Conservation (phyloP, 768 basidiomycete species). For the Boletus speciosus region DNA sequence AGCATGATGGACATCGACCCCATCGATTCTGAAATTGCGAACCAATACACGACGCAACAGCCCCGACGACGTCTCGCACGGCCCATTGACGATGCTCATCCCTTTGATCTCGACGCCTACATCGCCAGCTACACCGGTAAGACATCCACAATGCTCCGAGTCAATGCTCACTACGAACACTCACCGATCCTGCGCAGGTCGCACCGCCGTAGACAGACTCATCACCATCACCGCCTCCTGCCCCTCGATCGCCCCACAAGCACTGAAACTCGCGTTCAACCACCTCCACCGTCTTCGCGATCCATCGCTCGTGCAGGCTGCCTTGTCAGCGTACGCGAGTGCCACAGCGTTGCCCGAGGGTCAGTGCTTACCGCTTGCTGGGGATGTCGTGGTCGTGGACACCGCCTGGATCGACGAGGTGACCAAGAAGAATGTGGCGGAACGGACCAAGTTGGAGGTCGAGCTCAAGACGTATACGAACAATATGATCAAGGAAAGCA, state of each 20-base stretch:
- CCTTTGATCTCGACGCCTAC: conserved; percentile 84
- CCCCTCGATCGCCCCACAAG: conserved; percentile 69
- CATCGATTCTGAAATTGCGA: conserved; percentile 25
- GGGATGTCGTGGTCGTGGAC: conserved; percentile 54
- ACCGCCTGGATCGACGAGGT: conserved; percentile 72
- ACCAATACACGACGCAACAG: conserved; percentile 7
- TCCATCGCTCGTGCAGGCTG: conserved; percentile 51
- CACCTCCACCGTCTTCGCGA: conserved; percentile 70
- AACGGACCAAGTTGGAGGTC: conserved; percentile 81
- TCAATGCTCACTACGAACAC: neutral
- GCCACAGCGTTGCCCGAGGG: conserved; percentile 31
- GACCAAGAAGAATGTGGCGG: conserved; percentile 62
- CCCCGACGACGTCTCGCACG: conserved; percentile 31
- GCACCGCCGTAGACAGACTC: conserved; percentile 71
- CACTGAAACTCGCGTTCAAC: conserved; percentile 62
- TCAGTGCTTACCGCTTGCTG: conserved; percentile 41
- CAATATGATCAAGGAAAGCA: conserved; percentile 99
- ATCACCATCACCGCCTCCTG: conserved; percentile 61
- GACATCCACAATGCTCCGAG: neutral
- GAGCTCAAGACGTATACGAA: conserved; percentile 93
- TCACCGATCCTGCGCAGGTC: conserved; percentile 43
- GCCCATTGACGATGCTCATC: conserved; percentile 72
- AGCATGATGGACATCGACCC: conserved; percentile 30
- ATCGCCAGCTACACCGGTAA: conserved; percentile 73
- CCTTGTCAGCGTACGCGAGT: conserved; percentile 55